Evolutionary conservation across 768 basidiomycete species (phyloP).

Genomic region (Pleurotus salmoneostramineus): DNA sequence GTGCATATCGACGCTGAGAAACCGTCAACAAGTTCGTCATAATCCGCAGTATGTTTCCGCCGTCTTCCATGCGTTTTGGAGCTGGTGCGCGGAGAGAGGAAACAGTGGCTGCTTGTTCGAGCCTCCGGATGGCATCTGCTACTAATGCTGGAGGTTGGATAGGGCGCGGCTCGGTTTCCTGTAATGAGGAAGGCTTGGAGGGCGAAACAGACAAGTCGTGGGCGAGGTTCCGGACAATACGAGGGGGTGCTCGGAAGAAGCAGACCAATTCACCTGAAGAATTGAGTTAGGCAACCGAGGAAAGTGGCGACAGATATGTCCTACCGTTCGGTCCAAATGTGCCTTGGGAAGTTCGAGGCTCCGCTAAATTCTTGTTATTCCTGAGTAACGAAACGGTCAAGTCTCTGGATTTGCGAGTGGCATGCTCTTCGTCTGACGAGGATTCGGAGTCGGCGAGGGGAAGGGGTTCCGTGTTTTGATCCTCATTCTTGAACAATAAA

Average conservation of each 20-base stretch:
- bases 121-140: slow-evolving; percentile 68
- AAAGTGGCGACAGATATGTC: slow-evolving; percentile 9
- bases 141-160: slow-evolving; percentile 66
- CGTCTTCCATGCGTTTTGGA: slow-evolving; percentile 41
- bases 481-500: slow-evolving; percentile 67
- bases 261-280: slow-evolving; percentile 75
- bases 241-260: slow-evolving; percentile 77
- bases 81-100: slow-evolving; percentile 34
- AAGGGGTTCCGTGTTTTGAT: slow-evolving; percentile 36
- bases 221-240: slow-evolving; percentile 56
- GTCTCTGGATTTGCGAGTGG: slow-evolving; percentile 39
- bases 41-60: slow-evolving; percentile 61
- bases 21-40: slow-evolving; percentile 75
- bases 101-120: slow-evolving; percentile 61
- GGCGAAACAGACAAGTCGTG: slow-evolving; percentile 36
- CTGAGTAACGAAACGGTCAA: slow-evolving; percentile 51
- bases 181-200: slow-evolving; percentile 16
- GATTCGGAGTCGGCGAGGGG: slow-evolving; percentile 51
- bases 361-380: slow-evolving; percentile 74
- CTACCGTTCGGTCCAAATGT: slow-evolving; percentile 86
- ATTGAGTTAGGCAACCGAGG: neutral
- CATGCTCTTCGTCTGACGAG: slow-evolving; percentile 61
- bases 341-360: slow-evolving; percentile 84
- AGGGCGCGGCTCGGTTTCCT: slow-evolving; percentile 23
- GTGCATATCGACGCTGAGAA: slow-evolving; percentile 40